phyloP scores from a whole-genome alignment of 2,329 filamentous ascomycete species.

The Acephala macrosclerotiorum region DNA sequence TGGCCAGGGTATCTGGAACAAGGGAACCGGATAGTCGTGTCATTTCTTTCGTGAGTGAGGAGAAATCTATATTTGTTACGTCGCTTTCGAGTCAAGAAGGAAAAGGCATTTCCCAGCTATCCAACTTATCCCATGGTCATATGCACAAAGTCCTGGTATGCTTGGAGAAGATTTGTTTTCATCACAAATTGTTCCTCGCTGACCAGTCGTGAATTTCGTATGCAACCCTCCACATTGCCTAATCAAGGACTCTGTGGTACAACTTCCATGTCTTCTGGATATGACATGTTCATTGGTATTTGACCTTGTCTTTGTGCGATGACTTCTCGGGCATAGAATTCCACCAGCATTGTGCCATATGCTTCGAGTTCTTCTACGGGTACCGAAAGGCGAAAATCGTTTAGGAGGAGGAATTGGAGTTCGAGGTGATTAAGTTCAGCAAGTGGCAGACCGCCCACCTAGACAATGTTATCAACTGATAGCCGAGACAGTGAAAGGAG shows the following conservation, averaged over 20 bases:
- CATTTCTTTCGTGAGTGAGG: slow-evolving; percentile 9
- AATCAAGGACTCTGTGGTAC: slow-evolving; percentile 19
- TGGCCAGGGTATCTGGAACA: slow-evolving; percentile 1
- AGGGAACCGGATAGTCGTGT: slow-evolving; percentile 3
- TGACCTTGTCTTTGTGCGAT: slow-evolving; percentile 61
- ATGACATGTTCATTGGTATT: slow-evolving; percentile 36
- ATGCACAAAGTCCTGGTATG: not conserved
- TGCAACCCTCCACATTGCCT: not conserved
- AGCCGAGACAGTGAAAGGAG: slow-evolving; percentile 10
- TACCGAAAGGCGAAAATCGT: slow-evolving; percentile 93
- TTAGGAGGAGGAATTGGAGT: slow-evolving; percentile 92
- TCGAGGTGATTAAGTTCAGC: slow-evolving; percentile 95
- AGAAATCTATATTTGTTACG: slow-evolving; percentile 7
- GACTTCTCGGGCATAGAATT: slow-evolving; percentile 95
- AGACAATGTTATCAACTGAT: slow-evolving; percentile 16
- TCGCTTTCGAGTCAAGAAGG: not conserved
- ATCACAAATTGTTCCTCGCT: not conserved
- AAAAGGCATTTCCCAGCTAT: not conserved
- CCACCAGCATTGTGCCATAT: slow-evolving; percentile 97
- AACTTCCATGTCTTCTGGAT: slow-evolving; percentile 31
- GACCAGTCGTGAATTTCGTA: not conserved
- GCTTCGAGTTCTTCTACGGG: slow-evolving; percentile 95
- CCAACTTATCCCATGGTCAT: not conserved
- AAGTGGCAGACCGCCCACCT: slow-evolving; percentile 94
- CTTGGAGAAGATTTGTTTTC: not conserved